Evolutionary conservation across 768 basidiomycete genomes (phyloP).

Genomic region (Lactifluus pinguis): DNA sequence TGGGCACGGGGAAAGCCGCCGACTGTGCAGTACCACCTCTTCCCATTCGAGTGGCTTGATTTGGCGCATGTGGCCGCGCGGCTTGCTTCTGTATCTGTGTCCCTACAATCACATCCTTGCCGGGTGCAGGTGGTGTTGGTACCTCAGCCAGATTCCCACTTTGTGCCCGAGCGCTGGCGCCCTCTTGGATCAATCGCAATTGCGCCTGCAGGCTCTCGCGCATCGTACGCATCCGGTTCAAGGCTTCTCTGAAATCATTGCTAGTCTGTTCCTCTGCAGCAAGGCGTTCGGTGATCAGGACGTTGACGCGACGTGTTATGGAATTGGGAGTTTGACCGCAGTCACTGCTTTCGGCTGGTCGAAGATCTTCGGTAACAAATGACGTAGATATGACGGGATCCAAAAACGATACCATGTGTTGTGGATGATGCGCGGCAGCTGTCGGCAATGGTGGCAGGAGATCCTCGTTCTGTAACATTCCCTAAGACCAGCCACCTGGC

Average conservation of each 20-base stretch:
- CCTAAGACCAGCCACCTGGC: background rate
- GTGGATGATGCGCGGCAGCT: slow-evolving; percentile 16
- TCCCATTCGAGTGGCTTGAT: background rate
- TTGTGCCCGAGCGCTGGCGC: slow-evolving; percentile 9
- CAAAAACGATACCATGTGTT: slow-evolving; percentile 11
- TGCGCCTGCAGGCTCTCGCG: slow-evolving; percentile 17
- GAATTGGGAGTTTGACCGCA: slow-evolving; percentile 6
- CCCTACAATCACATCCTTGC: slow-evolving; percentile 15
- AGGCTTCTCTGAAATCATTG: slow-evolving; percentile 6
- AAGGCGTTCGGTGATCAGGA: slow-evolving; percentile 17
- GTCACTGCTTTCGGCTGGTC: slow-evolving; percentile 3
- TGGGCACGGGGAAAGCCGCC: slow-evolving; percentile 10
- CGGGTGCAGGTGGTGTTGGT: slow-evolving; percentile 7
- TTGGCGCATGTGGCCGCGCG: slow-evolving; percentile 12
- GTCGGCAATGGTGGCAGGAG: slow-evolving; percentile 15
- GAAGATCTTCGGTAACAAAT: slow-evolving; percentile 12
- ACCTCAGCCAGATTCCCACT: background rate
- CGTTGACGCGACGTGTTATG: slow-evolving; percentile 5
- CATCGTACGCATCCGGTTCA: slow-evolving; percentile 17
- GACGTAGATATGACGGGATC: slow-evolving; percentile 11
- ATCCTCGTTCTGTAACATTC: slow-evolving; percentile 2
- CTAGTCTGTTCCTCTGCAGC: slow-evolving; percentile 11
- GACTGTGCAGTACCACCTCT: background rate
- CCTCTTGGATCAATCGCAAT: background rate
- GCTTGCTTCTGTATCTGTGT: background rate